These are phyloP conservation scores for Dothideomycetes sp. DNA, from an alignment of 2,329 filamentous ascomycete genomes.

Conservation along the genomic window DNA sequence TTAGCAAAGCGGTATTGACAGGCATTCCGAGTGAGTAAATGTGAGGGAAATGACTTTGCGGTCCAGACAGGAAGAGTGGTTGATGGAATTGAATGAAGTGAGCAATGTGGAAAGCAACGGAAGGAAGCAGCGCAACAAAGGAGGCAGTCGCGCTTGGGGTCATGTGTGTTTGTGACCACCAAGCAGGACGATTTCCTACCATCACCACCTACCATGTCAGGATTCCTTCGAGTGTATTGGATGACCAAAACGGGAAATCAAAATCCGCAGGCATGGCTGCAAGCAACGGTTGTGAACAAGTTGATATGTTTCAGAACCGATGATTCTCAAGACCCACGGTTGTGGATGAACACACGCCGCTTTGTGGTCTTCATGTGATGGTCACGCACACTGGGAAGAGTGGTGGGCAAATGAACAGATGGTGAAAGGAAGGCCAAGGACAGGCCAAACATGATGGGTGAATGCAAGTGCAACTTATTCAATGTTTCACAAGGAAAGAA, in stretches of 20 bases:
- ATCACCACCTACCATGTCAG: constrained; percentile 3
- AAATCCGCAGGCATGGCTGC: background rate
- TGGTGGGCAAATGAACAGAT: background rate
- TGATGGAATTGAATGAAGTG: background rate
- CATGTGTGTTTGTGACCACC: too few relatives aligned
- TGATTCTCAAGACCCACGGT: too few relatives aligned
- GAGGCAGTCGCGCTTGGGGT: background rate
- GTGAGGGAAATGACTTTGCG: background rate
- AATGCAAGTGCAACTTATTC: too few relatives aligned
- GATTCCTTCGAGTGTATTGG: constrained; percentile 5
- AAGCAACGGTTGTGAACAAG: too few relatives aligned
- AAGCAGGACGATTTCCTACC: background rate
- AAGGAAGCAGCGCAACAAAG: background rate
- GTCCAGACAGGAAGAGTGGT: background rate
- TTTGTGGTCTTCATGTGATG: background rate
- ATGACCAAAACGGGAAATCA: constrained; percentile 5
- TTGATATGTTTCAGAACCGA: too few relatives aligned
- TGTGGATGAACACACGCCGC: too few relatives aligned
- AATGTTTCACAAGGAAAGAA: background rate
- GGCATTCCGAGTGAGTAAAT: constrained; percentile 4
- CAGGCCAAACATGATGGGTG: too few relatives aligned
- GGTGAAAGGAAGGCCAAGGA: too few relatives aligned
- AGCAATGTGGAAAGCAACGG: background rate
- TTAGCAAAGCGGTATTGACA: constrained; percentile 9
- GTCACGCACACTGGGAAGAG: background rate